These are phyloP conservation scores for Leishmania turanica DNA, from an alignment of 208 protist genomes.

Conservation along the genomic window DNA sequence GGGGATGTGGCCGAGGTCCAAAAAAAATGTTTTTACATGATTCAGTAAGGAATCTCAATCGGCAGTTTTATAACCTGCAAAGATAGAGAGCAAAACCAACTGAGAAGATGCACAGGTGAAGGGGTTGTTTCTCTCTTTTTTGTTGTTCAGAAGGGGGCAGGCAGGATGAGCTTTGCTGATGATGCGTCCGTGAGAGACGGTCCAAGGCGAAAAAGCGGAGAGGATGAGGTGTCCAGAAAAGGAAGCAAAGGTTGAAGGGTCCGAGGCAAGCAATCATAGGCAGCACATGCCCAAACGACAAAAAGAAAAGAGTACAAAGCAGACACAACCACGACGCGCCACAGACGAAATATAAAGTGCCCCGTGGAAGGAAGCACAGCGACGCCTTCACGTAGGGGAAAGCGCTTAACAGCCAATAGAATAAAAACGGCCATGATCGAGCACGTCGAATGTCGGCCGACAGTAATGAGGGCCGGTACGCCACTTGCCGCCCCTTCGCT, in stretches of 20 bases:
- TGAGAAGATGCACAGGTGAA: background rate
- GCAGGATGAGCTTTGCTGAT: background rate
- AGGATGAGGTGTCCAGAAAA: background rate
- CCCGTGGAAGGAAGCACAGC: background rate
- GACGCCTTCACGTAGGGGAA: background rate
- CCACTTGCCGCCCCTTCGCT: background rate
- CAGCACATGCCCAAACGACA: background rate
- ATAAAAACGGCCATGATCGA: background rate
- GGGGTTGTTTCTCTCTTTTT: background rate
- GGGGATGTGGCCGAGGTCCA: no score
- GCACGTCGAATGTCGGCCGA: background rate
- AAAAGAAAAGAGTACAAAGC: background rate
- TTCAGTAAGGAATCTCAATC: no score
- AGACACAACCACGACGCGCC: background rate
- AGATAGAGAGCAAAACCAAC: background rate
- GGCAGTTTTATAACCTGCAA: background rate
- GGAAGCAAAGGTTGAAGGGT: background rate
- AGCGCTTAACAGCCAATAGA: background rate
- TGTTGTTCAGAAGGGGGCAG: background rate
- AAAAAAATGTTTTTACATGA: no score
- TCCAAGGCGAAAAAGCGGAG: background rate
- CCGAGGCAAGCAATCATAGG: background rate
- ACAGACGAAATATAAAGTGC: background rate
- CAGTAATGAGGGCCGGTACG: background rate
- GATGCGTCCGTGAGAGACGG: background rate